phyloP scores from a whole-genome alignment of 192 early-diverging fungal genomes.

The Podochytrium sp. region DNA sequence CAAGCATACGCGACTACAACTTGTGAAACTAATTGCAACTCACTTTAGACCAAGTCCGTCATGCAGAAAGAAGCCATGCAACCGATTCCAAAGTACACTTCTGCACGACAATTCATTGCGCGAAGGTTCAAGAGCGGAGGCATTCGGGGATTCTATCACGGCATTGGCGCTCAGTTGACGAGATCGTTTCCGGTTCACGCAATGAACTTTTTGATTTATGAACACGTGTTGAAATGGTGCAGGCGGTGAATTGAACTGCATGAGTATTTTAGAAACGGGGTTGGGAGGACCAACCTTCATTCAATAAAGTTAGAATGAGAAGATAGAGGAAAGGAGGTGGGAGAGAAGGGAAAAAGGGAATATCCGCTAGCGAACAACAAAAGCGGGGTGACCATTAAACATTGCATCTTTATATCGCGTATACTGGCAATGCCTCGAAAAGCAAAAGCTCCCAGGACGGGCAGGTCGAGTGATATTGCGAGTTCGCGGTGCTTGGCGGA shows the following conservation, averaged over 20 bases:
- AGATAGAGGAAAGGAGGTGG: neutral
- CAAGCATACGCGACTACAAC: neutral
- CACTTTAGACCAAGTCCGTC: conserved; percentile 49
- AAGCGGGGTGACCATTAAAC: neutral
- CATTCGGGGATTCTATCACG: conserved; percentile 52
- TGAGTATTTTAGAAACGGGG: neutral
- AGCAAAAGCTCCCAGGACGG: too few species aligned
- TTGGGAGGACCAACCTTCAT: neutral
- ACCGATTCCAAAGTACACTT: conserved; percentile 42
- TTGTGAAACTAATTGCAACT: neutral
- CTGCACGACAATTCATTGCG: conserved; percentile 40
- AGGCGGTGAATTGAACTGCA: neutral
- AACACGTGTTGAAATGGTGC: conserved; percentile 27
- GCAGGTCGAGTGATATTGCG: too few species aligned
- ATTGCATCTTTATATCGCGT: too few species aligned
- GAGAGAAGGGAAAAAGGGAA: neutral
- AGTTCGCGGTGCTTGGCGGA: neutral
- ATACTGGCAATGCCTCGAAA: too few species aligned
- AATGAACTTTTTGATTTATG: conserved; percentile 51
- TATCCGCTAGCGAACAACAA: neutral
- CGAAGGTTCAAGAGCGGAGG: conserved; percentile 39
- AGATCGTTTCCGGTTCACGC: conserved; percentile 56
- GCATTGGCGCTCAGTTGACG: conserved; percentile 53
- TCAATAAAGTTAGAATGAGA: neutral
- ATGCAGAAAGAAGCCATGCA: conserved; percentile 56